Conservation (phyloP, 2,329 filamentous ascomycete genomes). For the Amylocarpus encephaloides region DNA sequence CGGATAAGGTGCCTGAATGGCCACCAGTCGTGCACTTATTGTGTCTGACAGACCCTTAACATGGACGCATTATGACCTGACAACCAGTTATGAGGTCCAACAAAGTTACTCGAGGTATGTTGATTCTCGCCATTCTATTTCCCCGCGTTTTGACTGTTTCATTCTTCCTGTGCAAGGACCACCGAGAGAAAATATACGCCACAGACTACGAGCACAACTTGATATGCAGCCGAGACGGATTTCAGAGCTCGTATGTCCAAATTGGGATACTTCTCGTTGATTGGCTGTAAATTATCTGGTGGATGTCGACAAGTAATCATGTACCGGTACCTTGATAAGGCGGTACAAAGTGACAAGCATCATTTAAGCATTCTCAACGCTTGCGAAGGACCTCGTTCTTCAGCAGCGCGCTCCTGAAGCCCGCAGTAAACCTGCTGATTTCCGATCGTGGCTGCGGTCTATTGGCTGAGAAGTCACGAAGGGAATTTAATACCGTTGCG, state of each 20-base stretch:
- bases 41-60: constrained; percentile 17
- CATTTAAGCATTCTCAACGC: neutral
- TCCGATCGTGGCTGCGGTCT: constrained; percentile 12
- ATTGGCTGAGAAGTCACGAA: constrained; percentile 10
- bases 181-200: neutral
- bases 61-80: constrained; percentile 13
- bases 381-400: constrained; percentile 1
- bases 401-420: neutral
- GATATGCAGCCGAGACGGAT: constrained; percentile 8
- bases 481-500: constrained; percentile 6
- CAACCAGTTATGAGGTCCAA: constrained; percentile 6
- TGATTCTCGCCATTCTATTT: constrained; percentile 5
- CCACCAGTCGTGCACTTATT: constrained; percentile 5
- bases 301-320: constrained; percentile 4
- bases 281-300: constrained; percentile 6
- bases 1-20: constrained; percentile 20
- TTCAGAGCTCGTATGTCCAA: constrained; percentile 18
- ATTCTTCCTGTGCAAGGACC: constrained; percentile 13
- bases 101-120: constrained; percentile 9
- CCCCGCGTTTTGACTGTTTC: constrained; percentile 22
- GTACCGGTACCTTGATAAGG: neutral
- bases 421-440: neutral
- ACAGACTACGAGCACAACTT: neutral
- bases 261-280: constrained; percentile 13
- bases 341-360: constrained; percentile 9